A percentile compares a stretch with the other conserved stretches of the same genome.
Evolutionary conservation across 768 basidiomycete genomes (phyloP).

Genomic region (Hericium rajendrae): DNA sequence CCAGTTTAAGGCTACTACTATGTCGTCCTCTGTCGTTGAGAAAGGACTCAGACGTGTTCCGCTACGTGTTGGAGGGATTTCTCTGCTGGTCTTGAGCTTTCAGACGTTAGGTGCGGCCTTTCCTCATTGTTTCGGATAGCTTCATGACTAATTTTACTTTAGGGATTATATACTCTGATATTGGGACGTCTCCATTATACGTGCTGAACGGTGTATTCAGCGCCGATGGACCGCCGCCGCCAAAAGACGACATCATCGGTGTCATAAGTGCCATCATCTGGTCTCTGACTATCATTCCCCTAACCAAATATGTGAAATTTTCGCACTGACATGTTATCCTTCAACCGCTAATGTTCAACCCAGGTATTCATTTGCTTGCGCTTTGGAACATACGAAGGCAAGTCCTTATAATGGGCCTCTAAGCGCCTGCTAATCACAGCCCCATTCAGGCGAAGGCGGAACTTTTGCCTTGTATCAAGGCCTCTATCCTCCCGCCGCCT

Average conservation of each 20-base stretch:
- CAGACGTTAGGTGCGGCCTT: conserved; percentile 21
- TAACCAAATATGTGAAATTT: conserved; percentile 50
- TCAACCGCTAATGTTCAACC: not conserved
- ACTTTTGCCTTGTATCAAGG: conserved; percentile 56
- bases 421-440: not conserved
- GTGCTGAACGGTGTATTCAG: conserved; percentile 60
- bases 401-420: not conserved
- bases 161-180: conserved; percentile 35
- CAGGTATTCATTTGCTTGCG: conserved; percentile 40
- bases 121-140: not conserved
- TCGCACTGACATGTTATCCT: not conserved
- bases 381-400: conserved; percentile 44
- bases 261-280: conserved; percentile 55
- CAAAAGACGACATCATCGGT: conserved; percentile 53
- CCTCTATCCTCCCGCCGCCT: conserved; percentile 37
- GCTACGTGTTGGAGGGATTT: conserved; percentile 4
- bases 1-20: not conserved
- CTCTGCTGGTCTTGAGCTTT: conserved; percentile 21
- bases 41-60: not conserved
- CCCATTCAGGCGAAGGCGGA: conserved; percentile 48
- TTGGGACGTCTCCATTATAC: conserved; percentile 54
- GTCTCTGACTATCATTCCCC: conserved; percentile 49
- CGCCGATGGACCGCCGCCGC: conserved; percentile 33
- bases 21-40: not conserved
- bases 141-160: not conserved